These are phyloP conservation scores for Cyclotella kingstonii DNA, from an alignment of 108 stramenopile species.

Conservation along the genomic window DNA sequence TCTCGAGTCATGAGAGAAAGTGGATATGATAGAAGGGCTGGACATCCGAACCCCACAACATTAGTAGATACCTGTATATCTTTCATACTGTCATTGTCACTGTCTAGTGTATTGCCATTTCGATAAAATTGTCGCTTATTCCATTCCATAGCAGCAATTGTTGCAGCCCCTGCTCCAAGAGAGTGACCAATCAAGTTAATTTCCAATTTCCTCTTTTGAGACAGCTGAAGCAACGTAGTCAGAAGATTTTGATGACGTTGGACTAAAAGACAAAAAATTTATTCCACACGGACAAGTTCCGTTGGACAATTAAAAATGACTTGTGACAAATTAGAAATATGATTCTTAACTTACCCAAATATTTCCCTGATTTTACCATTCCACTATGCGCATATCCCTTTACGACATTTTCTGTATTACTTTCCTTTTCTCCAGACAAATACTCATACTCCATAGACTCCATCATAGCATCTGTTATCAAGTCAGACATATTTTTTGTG, in stretches of 20 bases:
- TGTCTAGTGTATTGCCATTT: conserved; percentile 1
- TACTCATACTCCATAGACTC: conserved; percentile 62
- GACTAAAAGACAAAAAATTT: conserved; percentile 7
- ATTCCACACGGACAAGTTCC: no score
- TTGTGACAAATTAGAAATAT: neutral
- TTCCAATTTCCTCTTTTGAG: conserved; percentile 58
- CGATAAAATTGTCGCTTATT: conserved; percentile 35
- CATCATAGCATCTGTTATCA: conserved; percentile 74
- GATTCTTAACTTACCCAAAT: conserved; percentile 14
- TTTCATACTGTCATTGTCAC: neutral
- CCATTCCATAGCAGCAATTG: conserved; percentile 74
- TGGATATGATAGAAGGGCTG: conserved; percentile 60
- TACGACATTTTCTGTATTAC: neutral
- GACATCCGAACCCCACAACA: conserved; percentile 81
- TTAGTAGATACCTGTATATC: conserved; percentile 47
- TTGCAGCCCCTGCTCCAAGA: conserved; percentile 75
- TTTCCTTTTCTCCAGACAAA: neutral
- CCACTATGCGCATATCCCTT: conserved; percentile 69
- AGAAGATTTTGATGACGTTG: conserved; percentile 59
- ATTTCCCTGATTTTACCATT: conserved; percentile 62
- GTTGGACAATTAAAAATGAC: neutral
- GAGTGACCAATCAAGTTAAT: conserved; percentile 72
- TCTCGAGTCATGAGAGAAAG: conserved; percentile 55
- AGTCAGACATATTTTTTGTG: conserved; percentile 73
- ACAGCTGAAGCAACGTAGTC: conserved; percentile 39